Evolutionary conservation across 192 early-diverging fungal species (phyloP).

Genomic region (Gamsiella multidivaricata): DNA sequence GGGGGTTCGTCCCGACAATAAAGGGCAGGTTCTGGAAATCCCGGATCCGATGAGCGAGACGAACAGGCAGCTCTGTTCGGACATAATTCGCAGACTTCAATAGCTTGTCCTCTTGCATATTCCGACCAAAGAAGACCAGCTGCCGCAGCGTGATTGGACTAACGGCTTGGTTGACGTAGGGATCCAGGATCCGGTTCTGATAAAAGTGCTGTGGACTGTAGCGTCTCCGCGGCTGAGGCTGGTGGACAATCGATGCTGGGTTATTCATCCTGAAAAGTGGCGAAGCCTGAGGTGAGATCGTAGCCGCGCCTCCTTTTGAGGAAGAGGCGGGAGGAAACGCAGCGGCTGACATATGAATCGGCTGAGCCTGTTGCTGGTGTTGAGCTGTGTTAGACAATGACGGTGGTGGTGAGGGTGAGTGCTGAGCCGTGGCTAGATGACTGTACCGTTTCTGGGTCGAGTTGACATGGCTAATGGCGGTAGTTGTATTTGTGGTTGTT

Average conservation of each 20-base stretch:
- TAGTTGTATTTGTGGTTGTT: neutral
- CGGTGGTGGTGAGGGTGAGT: neutral
- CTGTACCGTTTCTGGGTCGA: slow-evolving; percentile 10
- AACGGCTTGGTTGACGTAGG: slow-evolving; percentile 80
- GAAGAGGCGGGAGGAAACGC: slow-evolving; percentile 10
- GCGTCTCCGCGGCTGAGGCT: slow-evolving; percentile 15
- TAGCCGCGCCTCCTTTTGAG: neutral
- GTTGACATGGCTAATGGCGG: neutral
- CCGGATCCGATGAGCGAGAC: slow-evolving; percentile 92
- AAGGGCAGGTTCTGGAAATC: slow-evolving; percentile 95
- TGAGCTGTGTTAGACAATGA: neutral
- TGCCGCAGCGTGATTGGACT: slow-evolving; percentile 90
- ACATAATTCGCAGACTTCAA: slow-evolving; percentile 92
- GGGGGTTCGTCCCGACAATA: slow-evolving; percentile 92
- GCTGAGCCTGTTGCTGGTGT: slow-evolving; percentile 1
- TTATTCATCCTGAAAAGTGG: slow-evolving; percentile 37
- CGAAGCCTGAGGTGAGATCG: slow-evolving; percentile 24
- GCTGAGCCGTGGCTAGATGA: slow-evolving; percentile 14
- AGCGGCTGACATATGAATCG: slow-evolving; percentile 22
- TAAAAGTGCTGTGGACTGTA: slow-evolving; percentile 81
- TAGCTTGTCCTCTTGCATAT: slow-evolving; percentile 86
- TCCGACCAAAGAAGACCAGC: slow-evolving; percentile 89
- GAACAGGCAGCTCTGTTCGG: slow-evolving; percentile 85
- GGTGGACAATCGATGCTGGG: slow-evolving; percentile 25
- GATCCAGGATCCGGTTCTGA: slow-evolving; percentile 89